These are phyloP conservation scores for Colletotrichum melonis DNA, from an alignment of 2,329 filamentous ascomycete genomes.

Conservation along the genomic window DNA sequence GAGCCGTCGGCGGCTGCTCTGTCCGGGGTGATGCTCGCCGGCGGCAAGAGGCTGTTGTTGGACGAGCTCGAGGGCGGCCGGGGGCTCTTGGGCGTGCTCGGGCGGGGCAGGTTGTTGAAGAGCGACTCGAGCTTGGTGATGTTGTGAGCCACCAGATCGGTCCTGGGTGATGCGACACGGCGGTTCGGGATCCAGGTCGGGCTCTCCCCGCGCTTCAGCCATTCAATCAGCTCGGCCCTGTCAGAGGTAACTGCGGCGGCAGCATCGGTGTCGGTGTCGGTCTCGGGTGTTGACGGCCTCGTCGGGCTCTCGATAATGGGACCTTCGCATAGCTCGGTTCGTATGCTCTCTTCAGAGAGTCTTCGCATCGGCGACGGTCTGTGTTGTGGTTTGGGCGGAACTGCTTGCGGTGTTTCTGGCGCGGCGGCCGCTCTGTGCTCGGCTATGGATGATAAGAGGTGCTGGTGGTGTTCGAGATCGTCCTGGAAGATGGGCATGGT, in stretches of 20 bases:
- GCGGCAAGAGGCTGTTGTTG: constrained; percentile 51
- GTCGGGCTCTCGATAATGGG: constrained; percentile 58
- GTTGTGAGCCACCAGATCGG: constrained; percentile 4
- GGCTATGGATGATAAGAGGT: constrained; percentile 44
- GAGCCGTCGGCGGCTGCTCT: constrained; percentile 41
- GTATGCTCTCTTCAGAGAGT: constrained; percentile 70
- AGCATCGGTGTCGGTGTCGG: constrained; percentile 40
- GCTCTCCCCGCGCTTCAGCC: constrained; percentile 82
- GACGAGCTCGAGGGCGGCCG: constrained; percentile 51
- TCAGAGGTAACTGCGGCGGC: constrained; percentile 60
- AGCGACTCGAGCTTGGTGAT: constrained; percentile 48
- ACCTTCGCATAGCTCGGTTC: constrained; percentile 71
- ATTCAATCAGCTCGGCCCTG: constrained; percentile 83
- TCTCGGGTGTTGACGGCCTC: constrained; percentile 43
- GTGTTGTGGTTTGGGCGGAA: background rate
- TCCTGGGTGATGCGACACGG: constrained; percentile 58
- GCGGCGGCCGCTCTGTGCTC: background rate
- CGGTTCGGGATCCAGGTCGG: constrained; percentile 78
- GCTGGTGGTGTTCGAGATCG: constrained; percentile 56
- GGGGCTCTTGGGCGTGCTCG: constrained; percentile 50
- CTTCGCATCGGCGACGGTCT: constrained; percentile 44
- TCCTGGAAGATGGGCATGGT: constrained; percentile 71
- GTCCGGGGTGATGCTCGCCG: constrained; percentile 61
- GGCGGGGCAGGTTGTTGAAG: constrained; percentile 47
- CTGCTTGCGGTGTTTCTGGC: background rate